Evolutionary conservation across 805 yeast genomes (phyloP).

Genomic region (Diddensiella transvaalensis): DNA sequence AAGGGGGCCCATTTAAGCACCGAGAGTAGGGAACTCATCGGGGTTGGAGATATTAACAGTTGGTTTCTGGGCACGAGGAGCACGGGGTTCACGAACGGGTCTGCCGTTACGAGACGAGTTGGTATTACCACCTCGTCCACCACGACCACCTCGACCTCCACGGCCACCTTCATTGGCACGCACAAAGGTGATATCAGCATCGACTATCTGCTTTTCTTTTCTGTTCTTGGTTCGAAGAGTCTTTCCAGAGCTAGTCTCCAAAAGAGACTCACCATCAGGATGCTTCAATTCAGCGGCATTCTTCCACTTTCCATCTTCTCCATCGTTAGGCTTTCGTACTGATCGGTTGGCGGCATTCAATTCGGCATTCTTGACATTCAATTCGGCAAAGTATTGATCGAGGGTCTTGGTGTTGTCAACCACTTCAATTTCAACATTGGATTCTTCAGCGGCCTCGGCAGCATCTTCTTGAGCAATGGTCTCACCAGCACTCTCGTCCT

Average conservation of each 20-base stretch:
- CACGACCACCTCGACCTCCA: slow-evolving; percentile 32
- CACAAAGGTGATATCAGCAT: slow-evolving; percentile 65
- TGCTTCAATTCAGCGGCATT: slow-evolving; percentile 60
- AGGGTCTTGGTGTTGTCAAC: slow-evolving; percentile 61
- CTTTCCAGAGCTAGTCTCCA: slow-evolving; percentile 62
- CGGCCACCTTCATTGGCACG: slow-evolving; percentile 35
- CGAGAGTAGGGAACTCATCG: slow-evolving; percentile 29
- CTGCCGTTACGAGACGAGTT: slow-evolving; percentile 28
- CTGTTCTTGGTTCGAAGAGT: slow-evolving; percentile 64
- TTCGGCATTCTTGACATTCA: slow-evolving; percentile 25
- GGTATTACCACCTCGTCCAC: slow-evolving; percentile 2
- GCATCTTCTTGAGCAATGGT: slow-evolving; percentile 39
- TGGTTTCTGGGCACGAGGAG: slow-evolving; percentile 16
- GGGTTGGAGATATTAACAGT: slow-evolving; percentile 24
- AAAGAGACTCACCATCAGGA: slow-evolving; percentile 53
- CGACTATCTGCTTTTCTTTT: slow-evolving; percentile 79
- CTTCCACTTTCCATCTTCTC: slow-evolving; percentile 46
- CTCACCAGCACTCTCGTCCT: slow-evolving; percentile 48
- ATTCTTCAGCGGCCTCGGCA: slow-evolving; percentile 36
- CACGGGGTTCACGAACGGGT: slow-evolving; percentile 32
- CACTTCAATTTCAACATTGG: slow-evolving; percentile 44
- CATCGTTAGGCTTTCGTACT: slow-evolving; percentile 51
- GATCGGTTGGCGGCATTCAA: slow-evolving; percentile 27
- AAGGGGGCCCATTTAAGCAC: slow-evolving; percentile 19
- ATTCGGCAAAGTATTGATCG: slow-evolving; percentile 80